phyloP scores from a whole-genome alignment of 305 asterid genomes.

The Fraxinus velutina region DNA sequence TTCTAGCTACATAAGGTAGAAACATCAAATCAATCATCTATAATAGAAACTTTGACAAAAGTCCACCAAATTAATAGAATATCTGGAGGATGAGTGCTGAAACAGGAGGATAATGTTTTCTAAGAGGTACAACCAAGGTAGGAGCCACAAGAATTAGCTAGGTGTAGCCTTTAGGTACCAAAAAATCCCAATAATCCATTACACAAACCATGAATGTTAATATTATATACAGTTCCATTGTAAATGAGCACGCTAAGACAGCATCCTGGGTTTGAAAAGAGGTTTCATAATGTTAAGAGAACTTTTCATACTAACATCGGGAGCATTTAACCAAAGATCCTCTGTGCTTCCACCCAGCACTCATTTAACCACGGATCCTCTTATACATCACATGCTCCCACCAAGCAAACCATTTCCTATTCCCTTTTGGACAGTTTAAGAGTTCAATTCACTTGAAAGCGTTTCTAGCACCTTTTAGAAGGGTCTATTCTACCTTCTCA shows the following conservation, averaged over 20 bases:
- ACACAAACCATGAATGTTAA: background rate
- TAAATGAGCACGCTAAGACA: background rate
- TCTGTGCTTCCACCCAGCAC: background rate
- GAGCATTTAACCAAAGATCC: background rate
- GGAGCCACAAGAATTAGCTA: background rate
- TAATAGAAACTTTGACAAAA: background rate
- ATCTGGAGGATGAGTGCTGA: background rate
- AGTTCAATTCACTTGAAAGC: background rate
- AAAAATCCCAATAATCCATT: background rate
- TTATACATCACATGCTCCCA: background rate
- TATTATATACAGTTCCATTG: background rate
- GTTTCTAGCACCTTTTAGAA: background rate
- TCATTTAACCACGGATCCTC: background rate
- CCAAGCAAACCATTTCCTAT: background rate
- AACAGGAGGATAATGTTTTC: background rate
- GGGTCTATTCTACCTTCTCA: background rate
- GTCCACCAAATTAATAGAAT: background rate
- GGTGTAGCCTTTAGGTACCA: background rate
- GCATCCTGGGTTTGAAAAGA: background rate
- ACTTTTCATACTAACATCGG: background rate
- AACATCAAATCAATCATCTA: background rate
- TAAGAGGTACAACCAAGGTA: background rate
- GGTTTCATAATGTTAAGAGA: background rate
- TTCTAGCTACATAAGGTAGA: background rate
- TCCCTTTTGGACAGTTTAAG: background rate